Evolutionary conservation across 2,329 filamentous ascomycete genomes (phyloP), one percentile per base, ranked within the genome.

Genomic region (Eutypella sp.): DNA sequence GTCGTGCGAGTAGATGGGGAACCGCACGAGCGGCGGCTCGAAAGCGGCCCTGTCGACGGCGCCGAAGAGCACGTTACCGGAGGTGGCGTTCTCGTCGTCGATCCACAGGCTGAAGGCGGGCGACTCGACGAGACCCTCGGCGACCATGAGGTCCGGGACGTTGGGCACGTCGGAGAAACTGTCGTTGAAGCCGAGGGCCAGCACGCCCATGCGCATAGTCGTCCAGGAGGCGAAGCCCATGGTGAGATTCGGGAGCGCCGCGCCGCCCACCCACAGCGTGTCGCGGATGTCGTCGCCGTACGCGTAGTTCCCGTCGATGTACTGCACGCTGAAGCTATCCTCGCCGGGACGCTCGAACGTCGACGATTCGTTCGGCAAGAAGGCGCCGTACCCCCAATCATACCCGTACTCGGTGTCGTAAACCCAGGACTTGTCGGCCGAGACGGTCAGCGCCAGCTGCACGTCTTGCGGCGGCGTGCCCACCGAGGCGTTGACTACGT

Each of bases 71-170:
- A 65, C 41, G 18, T 51, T 53, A 9, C 62, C 62, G 1, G 61
- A 57, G 7, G 40, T 42, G 8, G 53, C 62, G 7, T 56, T 42
- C 15, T 52, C 46, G 36, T 57, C 48, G 46, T 65, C 56, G 13
- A 65, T 53, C 61, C 62, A 65, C 47, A 65, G 57, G 47, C 62
- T 64, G 48, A 61, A 65, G 15, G 60, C 57, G 13, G 53, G 55
- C 15, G 53, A 57, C 36, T 54, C 52, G 47, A 62, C 60, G 25
- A 58, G 52, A 18, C 58, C 59, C 3, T 49, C 42, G 9, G 49
- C 48, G 15, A 62, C 49, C 29, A 64, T 45, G 19, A 55, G 56
- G 45, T 64, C 57, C n/a, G 53, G 48, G n/a, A 62, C 58, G 23
- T 39, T 46, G 27, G 38, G 34, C 34, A 42, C 42, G n/a, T 29